Base-by-base conservation (phyloP, 2,329 filamentous ascomycete genomes). In the Pseudopyrenochaeta lycopersici region DNA sequence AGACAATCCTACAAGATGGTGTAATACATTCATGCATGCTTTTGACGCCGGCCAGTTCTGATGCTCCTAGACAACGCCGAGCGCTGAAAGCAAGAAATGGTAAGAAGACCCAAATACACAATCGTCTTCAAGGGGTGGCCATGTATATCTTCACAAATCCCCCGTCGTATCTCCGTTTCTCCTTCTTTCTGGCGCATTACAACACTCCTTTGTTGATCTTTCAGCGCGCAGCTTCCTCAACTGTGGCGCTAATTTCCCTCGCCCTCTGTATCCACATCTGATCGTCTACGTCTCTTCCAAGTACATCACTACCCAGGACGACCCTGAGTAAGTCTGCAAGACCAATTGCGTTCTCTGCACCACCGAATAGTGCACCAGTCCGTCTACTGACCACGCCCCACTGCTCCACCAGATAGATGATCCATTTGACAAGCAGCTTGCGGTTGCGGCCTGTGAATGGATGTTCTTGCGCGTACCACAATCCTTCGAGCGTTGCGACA, bases 391-490 rank as follows among this genome's bases (percentile, higher is more conserved):
- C 79, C 44, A 81, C 76, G 60, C 82, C 85, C 89, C 89, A 91
- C 49, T 80, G 77, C 51, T 82, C 77, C 3, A 87, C 78, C 2
- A 88, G 74, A 62, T 88, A 87, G 0, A 89, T 74, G 36, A 90
- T 82, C 70, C 90, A 86, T 21, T 81, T 80, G 2, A 85, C 85
- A 6, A 90, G 78, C 52, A 82, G 76, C 36, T 81, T 80, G 40
- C 85, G 80, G 50, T 85, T 65, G 3, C 78, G 73, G 4, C 85
- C 85, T 31, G 81, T 76, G 72, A 90, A 91, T 0, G 88, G 88
- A 5, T 82, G 78, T 63, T 89, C 85, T 58, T 88, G 85, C 32
- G 84, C 84, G 73, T 89, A 90, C 77, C 87, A 90, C 74, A 90
- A 84, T 23, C 79, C 77, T 68, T 90, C 88, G 9, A 91, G 77